Percentiles rank a stretch among this genome's conserved stretches.
Conservation (phyloP, 2,329 filamentous ascomycete species). For the Hymenoscyphus infarciens region DNA sequence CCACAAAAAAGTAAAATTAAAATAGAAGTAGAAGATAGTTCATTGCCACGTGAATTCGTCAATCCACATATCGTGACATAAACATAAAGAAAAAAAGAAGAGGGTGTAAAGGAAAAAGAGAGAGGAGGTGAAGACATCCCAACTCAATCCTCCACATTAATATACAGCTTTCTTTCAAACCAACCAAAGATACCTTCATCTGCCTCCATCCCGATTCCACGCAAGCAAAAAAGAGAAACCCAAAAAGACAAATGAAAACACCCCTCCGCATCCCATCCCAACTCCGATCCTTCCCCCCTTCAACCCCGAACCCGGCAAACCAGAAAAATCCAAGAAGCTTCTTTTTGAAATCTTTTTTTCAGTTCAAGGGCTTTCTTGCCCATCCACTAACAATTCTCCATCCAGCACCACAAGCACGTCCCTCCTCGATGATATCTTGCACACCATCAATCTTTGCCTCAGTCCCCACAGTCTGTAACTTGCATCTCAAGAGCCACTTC, state of each 20-base stretch:
- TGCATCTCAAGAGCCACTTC: conserved; percentile 86
- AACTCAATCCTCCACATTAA: not conserved
- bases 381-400: conserved; percentile 62
- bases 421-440: conserved; percentile 60
- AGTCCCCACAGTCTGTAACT: conserved; percentile 78
- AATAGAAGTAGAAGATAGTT: not conserved
- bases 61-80: not conserved
- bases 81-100: not conserved
- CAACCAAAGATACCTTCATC: too few relatives aligned
- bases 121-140: not conserved
- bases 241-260: not conserved
- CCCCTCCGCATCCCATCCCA: not conserved
- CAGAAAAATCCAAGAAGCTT: not conserved
- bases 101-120: not conserved
- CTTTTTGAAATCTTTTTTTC: not conserved
- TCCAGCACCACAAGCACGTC: conserved; percentile 53
- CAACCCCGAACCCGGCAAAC: conserved; percentile 1
- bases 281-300: not conserved
- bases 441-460: conserved; percentile 59
- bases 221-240: not conserved
- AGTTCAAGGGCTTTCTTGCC: conserved; percentile 53
- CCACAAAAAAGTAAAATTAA: not conserved
- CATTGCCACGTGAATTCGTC: conserved; percentile 1
- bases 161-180: conserved; percentile 3
- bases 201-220: not conserved